These are phyloP conservation scores for Scedosporium boydii DNA, from an alignment of 2,329 filamentous ascomycete genomes.

Conservation along the genomic window DNA sequence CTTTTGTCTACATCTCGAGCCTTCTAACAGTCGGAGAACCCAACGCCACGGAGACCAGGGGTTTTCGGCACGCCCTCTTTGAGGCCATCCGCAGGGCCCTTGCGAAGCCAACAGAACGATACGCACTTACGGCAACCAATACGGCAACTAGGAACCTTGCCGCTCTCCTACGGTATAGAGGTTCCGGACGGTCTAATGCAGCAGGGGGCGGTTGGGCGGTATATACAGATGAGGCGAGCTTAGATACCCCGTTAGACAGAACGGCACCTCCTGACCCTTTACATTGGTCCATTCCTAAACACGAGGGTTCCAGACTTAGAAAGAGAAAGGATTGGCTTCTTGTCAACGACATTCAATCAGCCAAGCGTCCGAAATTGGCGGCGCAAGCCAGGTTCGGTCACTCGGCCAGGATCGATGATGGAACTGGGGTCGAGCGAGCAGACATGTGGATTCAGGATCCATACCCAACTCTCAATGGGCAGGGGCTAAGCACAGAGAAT, in stretches of 20 bases:
- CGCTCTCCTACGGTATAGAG: conserved; percentile 59
- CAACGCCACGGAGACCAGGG: conserved; percentile 44
- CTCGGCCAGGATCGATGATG: conserved; percentile 44
- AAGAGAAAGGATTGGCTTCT: background rate
- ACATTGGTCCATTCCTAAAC: conserved; percentile 12
- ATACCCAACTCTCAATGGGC: conserved; percentile 31
- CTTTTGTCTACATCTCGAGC: conserved; percentile 60
- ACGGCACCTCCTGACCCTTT: conserved; percentile 37
- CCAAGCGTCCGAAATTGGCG: conserved; percentile 50
- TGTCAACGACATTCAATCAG: conserved; percentile 14
- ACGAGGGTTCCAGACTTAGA: conserved; percentile 5
- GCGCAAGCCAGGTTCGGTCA: conserved; percentile 64
- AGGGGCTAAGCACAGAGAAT: conserved; percentile 14
- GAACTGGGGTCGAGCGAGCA: conserved; percentile 51
- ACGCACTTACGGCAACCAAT: conserved; percentile 56
- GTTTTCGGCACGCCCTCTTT: conserved; percentile 60
- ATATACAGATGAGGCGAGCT: conserved; percentile 56
- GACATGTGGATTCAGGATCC: conserved; percentile 51
- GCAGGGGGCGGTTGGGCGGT: conserved; percentile 72
- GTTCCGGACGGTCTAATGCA: conserved; percentile 58
- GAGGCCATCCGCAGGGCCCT: conserved; percentile 77
- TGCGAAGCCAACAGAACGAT: conserved; percentile 63
- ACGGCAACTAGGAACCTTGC: conserved; percentile 63
- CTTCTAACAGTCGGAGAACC: conserved; percentile 33
- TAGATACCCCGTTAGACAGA: conserved; percentile 45